A percentile compares a stretch with the other conserved stretches of the same genome.
Conservation (phyloP, 345 rosid genomes). For the Eucalyptus coolabah region DNA sequence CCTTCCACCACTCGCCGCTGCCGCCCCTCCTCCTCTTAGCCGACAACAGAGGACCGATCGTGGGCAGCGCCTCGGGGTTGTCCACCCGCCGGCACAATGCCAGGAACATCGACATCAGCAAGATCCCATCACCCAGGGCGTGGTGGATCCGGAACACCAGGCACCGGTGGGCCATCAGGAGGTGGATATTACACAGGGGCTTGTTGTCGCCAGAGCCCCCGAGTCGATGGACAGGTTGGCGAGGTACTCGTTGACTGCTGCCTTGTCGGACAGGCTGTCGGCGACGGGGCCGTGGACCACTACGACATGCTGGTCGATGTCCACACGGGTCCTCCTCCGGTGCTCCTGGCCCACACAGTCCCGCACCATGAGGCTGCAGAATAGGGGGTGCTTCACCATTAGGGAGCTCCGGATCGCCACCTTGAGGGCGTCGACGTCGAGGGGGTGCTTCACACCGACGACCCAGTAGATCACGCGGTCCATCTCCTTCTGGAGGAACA, state of each 20-base stretch:
- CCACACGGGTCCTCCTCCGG: constrained; percentile 32
- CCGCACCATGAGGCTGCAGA: constrained; percentile 31
- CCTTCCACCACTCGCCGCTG: background rate
- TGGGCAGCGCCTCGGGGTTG: constrained; percentile 18
- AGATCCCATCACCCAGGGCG: constrained; percentile 51
- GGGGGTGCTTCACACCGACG: constrained; percentile 7
- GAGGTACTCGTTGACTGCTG: no score
- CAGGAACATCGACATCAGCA: constrained; percentile 40
- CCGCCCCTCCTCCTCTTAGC: background rate
- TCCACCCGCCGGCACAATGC: constrained; percentile 21
- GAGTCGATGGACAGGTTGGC: background rate
- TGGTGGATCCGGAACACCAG: constrained; percentile 37
- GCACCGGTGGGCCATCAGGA: constrained; percentile 17
- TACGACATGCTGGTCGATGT: constrained; percentile 22
- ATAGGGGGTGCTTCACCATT: constrained; percentile 39
- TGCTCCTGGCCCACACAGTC: constrained; percentile 24
- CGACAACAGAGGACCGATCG: background rate
- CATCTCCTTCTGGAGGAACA: constrained; percentile 33
- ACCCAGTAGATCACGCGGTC: constrained; percentile 31
- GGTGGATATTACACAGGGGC: constrained; percentile 49
- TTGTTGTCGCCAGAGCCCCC: constrained; percentile 12
- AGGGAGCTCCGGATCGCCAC: constrained; percentile 3
- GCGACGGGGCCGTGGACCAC: background rate
- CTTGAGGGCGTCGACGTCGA: constrained; percentile 11
- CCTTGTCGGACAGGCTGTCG: no score